Conservation (phyloP, 768 basidiomycete species). For the Lentinula sp. region DNA sequence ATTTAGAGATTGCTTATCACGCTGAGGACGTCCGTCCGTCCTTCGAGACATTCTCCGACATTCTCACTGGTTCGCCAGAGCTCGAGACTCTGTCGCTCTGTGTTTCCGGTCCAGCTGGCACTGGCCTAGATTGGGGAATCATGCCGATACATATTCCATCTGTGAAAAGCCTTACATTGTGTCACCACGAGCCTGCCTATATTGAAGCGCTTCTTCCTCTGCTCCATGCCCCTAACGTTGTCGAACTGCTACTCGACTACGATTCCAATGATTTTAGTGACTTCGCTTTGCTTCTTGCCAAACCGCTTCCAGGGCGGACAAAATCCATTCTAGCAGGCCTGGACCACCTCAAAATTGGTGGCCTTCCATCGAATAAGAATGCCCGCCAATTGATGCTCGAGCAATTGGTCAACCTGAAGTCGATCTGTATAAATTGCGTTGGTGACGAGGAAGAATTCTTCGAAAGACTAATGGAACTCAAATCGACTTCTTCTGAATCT, state of each 20-base stretch:
- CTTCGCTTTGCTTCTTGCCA: constrained; percentile 38
- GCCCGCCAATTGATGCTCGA: constrained; percentile 33
- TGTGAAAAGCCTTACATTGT: constrained; percentile 30
- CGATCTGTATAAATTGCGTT: constrained; percentile 28
- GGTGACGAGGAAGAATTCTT: constrained; percentile 24
- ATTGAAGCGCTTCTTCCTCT: constrained; percentile 31
- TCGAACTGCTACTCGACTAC: constrained; percentile 47
- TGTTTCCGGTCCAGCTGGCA: constrained; percentile 50
- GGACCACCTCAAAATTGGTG: constrained; percentile 38
- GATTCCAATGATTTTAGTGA: constrained; percentile 48
- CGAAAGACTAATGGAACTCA: constrained; percentile 14
- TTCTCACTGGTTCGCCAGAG: constrained; percentile 47
- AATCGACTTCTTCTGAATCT: constrained; percentile 8
- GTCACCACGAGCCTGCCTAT: constrained; percentile 33
- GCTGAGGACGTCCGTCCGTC: constrained; percentile 57
- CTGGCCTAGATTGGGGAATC: constrained; percentile 27
- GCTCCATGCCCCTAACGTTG: constrained; percentile 33
- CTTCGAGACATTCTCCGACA: constrained; percentile 44
- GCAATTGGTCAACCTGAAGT: constrained; percentile 45
- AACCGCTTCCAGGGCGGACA: constrained; percentile 28
- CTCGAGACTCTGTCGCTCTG: constrained; percentile 48
- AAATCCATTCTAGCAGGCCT: constrained; percentile 44
- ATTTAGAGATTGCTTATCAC: constrained; percentile 60
- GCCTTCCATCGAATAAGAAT: constrained; percentile 34
- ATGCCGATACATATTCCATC: constrained; percentile 32